Evolutionary conservation across 1,139 yeast genomes (phyloP), one percentile per base, ranked within the genome.

Genomic region (Spathaspora sp.): DNA sequence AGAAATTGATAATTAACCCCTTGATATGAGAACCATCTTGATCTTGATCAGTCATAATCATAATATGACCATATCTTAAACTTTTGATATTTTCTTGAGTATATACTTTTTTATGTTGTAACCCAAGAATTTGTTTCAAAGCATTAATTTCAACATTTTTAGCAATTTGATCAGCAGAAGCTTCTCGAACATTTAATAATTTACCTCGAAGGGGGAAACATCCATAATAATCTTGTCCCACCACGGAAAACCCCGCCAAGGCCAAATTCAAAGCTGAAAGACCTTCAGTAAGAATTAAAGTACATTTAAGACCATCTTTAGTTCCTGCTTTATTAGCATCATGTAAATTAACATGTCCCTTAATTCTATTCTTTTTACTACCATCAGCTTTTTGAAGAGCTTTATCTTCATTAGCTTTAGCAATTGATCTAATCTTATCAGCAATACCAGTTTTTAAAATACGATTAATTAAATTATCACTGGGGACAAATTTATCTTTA

Each of bases 11-110:
- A 52, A 95, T 81, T 57, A 95, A 78, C 53, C 99, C 99, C 65
- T 95, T 95, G 62, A 95, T 95, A 72, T 95, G 99, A 17, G 96
- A 88, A 49, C 99, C 99, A 77, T 95, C 99, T 59, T 91, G 97
- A 88, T 95, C 99, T 69, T 95, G 99, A 87, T 95, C 99, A 4
- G 99, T 90, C 99, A 95, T 95, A 61, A 95, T 90, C 98, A 95
- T 93, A 43, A 95, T 80, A 64, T 90, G 97, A 24, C 99, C 99
- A 62, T 95, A 95, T 62, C 99, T 82, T 52, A 95, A 73, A 9
- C 85, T 83, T 48, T 80, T 81, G 8, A 88, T 76, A 56, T 83
- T 86, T 33, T 83, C 84, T 0, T 65, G 54, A 15, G 67, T 69
- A 63, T 95, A 95, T 38, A 74, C 77, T 68, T 90, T 91, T 57